A percentile compares a stretch with the other conserved stretches of the same genome.
Evolutionary conservation across 306 rosid species (phyloP).

Genomic region (Gastrolobium bilobum): DNA sequence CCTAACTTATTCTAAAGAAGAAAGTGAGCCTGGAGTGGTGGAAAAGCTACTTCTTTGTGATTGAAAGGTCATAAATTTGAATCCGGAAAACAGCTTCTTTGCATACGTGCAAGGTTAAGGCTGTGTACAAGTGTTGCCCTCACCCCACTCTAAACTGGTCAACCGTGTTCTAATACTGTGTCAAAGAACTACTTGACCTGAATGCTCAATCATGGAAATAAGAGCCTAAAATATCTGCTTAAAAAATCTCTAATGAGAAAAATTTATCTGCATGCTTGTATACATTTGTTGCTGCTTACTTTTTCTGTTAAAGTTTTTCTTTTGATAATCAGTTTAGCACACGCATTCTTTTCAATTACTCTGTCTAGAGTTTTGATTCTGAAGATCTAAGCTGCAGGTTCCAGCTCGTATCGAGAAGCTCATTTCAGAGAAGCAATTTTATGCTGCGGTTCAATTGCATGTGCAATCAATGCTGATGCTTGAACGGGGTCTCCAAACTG

Average conservation of each 20-base stretch:
- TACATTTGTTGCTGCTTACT: constrained; percentile 17
- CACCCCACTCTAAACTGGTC: background rate
- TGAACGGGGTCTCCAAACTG: constrained; percentile 96
- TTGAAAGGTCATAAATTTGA: too few relatives aligned
- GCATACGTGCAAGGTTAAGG: too few relatives aligned
- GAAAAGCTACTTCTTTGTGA: too few relatives aligned
- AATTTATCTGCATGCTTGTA: constrained; percentile 28
- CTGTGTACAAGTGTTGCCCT: too few relatives aligned
- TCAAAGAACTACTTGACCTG: constrained; percentile 30
- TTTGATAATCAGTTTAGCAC: constrained; percentile 19
- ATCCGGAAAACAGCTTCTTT: too few relatives aligned
- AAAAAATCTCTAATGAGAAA: constrained; percentile 17
- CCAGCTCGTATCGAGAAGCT: constrained; percentile 93
- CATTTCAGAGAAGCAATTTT: constrained; percentile 90
- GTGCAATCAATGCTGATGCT: constrained; percentile 93
- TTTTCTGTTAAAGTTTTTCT: constrained; percentile 4
- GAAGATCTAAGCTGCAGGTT: constrained; percentile 70
- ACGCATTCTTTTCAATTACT: constrained; percentile 28
- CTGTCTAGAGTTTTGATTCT: constrained; percentile 46
- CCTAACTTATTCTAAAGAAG: too few relatives aligned
- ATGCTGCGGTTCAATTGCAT: constrained; percentile 96
- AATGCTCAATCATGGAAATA: constrained; percentile 30
- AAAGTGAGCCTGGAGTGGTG: too few relatives aligned
- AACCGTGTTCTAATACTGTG: constrained; percentile 12
- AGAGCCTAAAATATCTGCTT: constrained; percentile 25